phyloP scores from a whole-genome alignment of 768 basidiomycete genomes.

The Suillus variegatus region DNA sequence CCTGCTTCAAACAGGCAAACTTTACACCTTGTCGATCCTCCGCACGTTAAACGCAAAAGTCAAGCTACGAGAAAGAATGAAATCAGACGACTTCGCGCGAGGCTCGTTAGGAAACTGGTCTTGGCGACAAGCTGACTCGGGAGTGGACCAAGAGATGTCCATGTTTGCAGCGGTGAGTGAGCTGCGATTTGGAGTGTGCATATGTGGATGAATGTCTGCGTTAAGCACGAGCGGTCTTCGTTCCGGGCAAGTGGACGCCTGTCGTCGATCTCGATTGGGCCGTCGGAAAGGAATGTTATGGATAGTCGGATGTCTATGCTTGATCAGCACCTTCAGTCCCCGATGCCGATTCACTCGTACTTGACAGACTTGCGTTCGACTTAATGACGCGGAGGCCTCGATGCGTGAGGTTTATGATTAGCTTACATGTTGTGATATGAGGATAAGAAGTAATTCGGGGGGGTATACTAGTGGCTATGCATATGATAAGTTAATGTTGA shows the following conservation, averaged over 20 bases:
- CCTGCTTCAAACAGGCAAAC: slow-evolving; percentile 50
- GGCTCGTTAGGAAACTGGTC: slow-evolving; percentile 41
- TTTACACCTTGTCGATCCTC: slow-evolving; percentile 35
- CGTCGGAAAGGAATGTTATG: not conserved
- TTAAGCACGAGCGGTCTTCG: not conserved
- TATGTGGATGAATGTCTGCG: not conserved
- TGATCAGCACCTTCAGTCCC: not conserved
- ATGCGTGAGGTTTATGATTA: not conserved
- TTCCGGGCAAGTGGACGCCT: not conserved
- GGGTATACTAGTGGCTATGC: not conserved
- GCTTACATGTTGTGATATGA: not conserved
- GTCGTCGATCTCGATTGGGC: not conserved
- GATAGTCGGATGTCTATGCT: not conserved
- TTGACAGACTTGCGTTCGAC: not conserved
- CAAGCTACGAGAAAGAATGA: slow-evolving; percentile 32
- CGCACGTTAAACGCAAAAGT: slow-evolving; percentile 33
- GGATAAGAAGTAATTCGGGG: not conserved
- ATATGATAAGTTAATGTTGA: not conserved
- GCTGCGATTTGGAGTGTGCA: not conserved
- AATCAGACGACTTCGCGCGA: slow-evolving; percentile 42
- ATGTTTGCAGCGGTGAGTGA: not conserved
- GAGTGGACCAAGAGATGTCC: not conserved
- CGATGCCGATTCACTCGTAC: not conserved
- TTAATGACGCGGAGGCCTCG: not conserved
- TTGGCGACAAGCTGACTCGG: slow-evolving; percentile 26